Evolutionary conservation across 371 early-diverging fungal species (phyloP), one percentile per base, ranked within the genome.

Genomic region (Saksenaea oblongispora): DNA sequence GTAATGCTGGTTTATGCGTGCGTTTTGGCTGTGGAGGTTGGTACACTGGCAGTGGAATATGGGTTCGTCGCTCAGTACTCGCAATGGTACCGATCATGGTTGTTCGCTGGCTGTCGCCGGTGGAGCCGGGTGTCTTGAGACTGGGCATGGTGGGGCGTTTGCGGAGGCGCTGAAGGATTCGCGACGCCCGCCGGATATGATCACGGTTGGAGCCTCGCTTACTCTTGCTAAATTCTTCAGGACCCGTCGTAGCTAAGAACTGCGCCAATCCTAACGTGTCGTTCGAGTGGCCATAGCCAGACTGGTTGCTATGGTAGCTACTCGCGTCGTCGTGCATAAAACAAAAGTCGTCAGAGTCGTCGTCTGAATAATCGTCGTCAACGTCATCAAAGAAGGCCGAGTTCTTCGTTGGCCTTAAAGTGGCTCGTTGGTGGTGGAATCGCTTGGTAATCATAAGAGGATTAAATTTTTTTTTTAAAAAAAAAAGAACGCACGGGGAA

Each of bases 221-320:
- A 13, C 53, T 47, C 51, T 65, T 64, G 9, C 44, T 42, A 47
- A 69, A 72, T 34, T 79, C 75, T 41, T 79, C 75, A 1, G 80
- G 80, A 1, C 77, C 73, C 1, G 80, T 79, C 1, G 68, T 65
- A 0, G 75, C 64, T 18, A 79, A 55, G 24, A 79, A 79, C 54
- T 76, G 66, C 1, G 80, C 80, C 14, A 79, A 27, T 9, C 69
- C 47, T 28, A 73, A 59, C 0, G 75, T 76, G 35, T 79, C 74
- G 24, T 31, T 56, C 5, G 18, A 18, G 0, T 18, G 56, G 15
- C 56, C 56, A n/a, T 26, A 55, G 31, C n/a, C 56, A 27, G 34
- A 55, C 28, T 51, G 27, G 15, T 34, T 54, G 18, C 37, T 18
- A 31, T 37, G 27, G 35, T 42, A 51, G 18, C 68, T 67, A 14